phyloP scores from a whole-genome alignment of 2,329 filamentous ascomycete species.

The Talaromyces funiculosus region DNA sequence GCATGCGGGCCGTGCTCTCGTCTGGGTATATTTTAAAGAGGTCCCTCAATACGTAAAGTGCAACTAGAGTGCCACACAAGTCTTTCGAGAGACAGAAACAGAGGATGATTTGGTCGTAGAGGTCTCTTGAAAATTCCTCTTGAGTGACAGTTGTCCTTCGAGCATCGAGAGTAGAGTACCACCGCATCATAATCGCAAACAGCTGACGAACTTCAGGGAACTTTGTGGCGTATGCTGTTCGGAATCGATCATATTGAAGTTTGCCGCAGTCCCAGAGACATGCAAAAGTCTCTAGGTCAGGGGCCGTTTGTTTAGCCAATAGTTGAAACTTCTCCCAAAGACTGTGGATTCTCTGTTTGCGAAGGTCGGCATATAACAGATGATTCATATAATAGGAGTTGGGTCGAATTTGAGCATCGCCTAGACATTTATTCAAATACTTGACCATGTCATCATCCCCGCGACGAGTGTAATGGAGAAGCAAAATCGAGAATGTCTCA shows the following conservation, averaged over 20 bases:
- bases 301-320: slow-evolving; percentile 51
- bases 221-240: slow-evolving; percentile 41
- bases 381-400: slow-evolving; percentile 77
- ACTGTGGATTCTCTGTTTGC: slow-evolving; percentile 51
- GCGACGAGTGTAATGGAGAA: slow-evolving; percentile 64
- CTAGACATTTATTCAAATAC: slow-evolving; percentile 58
- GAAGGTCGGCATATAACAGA: slow-evolving; percentile 61
- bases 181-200: slow-evolving; percentile 47
- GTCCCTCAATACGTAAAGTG: slow-evolving; percentile 41
- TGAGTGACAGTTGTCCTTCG: slow-evolving; percentile 25
- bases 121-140: slow-evolving; percentile 41
- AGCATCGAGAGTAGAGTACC: slow-evolving; percentile 32
- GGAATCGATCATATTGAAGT: slow-evolving; percentile 44
- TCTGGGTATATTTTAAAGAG: slow-evolving; percentile 44
- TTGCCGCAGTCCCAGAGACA: slow-evolving; percentile 57
- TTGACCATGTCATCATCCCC: slow-evolving; percentile 54
- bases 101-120: slow-evolving; percentile 50
- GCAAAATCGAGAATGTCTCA: slow-evolving; percentile 72
- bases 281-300: slow-evolving; percentile 64
- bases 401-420: slow-evolving; percentile 58
- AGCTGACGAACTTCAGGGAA: slow-evolving; percentile 43
- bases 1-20: slow-evolving; percentile 42
- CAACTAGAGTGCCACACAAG: slow-evolving; percentile 45
- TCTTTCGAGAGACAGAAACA: slow-evolving; percentile 49
- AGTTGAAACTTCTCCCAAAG: slow-evolving; percentile 53